phyloP scores from a whole-genome alignment of 1,284 basidiomycete genomes.

The Cryptococcus amylolentus region DNA sequence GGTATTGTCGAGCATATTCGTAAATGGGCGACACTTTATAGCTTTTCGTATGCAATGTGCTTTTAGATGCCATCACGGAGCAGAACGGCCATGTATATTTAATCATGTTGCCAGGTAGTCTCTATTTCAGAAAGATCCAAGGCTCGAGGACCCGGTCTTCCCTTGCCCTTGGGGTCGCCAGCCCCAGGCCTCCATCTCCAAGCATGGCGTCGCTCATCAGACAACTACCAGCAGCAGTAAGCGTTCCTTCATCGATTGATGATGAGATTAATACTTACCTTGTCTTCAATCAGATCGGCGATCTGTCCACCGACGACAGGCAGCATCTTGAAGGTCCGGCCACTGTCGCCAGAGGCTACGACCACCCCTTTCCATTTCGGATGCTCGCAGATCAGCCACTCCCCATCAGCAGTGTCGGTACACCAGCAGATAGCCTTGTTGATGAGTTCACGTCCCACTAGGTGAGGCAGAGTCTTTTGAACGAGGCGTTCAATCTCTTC shows the following conservation, averaged over 20 bases:
- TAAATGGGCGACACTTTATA: too few relatives aligned
- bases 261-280: conserved; percentile 7
- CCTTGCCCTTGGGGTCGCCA: conserved; percentile 22
- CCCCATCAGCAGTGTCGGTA: conserved; percentile 39
- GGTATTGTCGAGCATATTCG: too few relatives aligned
- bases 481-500: conserved; percentile 29
- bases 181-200: conserved; percentile 41
- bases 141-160: conserved; percentile 15
- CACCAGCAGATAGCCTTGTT: conserved; percentile 46
- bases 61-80: too few relatives aligned
- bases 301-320: conserved; percentile 49
- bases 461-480: conserved; percentile 32
- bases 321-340: conserved; percentile 46
- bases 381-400: conserved; percentile 36
- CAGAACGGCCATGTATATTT: neutral
- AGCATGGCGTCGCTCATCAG: conserved; percentile 21
- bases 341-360: conserved; percentile 37
- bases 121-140: conserved; percentile 32
- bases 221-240: conserved; percentile 12
- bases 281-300: conserved; percentile 41
- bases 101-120: conserved; percentile 32
- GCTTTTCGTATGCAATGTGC: too few relatives aligned
- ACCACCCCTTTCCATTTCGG: conserved; percentile 33
- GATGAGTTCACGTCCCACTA: conserved; percentile 28
- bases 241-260: too few relatives aligned